These are phyloP conservation scores for Botrytis deweyae DNA, from an alignment of 2,329 filamentous ascomycete species.

Conservation along the genomic window DNA sequence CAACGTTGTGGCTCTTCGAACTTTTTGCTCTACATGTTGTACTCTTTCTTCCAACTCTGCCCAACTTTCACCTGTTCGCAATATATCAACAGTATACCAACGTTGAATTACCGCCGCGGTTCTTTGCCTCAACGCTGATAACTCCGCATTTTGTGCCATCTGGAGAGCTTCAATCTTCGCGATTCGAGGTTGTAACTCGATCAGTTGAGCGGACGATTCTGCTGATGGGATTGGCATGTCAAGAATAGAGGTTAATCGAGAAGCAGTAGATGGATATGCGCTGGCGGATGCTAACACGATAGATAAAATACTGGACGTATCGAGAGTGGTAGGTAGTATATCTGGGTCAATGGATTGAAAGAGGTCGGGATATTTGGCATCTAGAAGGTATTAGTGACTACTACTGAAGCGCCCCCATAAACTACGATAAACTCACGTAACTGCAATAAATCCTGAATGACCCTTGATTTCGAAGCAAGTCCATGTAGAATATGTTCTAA, in stretches of 20 bases:
- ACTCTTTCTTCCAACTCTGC: constrained; percentile 39
- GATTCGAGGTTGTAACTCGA: constrained; percentile 38
- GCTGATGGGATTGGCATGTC: constrained; percentile 38
- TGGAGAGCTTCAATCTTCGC: constrained; percentile 38
- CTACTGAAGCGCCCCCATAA: background rate
- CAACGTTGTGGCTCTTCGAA: constrained; percentile 30
- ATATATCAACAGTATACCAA: constrained; percentile 38
- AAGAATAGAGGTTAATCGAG: constrained; percentile 38
- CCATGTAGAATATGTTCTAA: constrained; percentile 34
- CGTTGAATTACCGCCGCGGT: constrained; percentile 37
- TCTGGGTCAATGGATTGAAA: constrained; percentile 36
- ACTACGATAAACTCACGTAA: constrained; percentile 34
- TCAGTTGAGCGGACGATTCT: constrained; percentile 38
- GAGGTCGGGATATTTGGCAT: constrained; percentile 39
- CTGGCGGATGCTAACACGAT: constrained; percentile 39
- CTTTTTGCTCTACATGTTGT: constrained; percentile 34
- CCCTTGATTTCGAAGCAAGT: constrained; percentile 36
- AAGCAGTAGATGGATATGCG: constrained; percentile 39
- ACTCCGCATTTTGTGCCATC: constrained; percentile 35
- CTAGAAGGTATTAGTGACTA: constrained; percentile 29
- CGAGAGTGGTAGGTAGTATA: constrained; percentile 35
- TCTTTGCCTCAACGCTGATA: constrained; percentile 35
- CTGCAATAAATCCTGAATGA: constrained; percentile 38
- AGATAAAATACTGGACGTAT: constrained; percentile 33
- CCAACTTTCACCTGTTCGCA: constrained; percentile 39